Base-by-base conservation (phyloP, 1,284 basidiomycete species). In the Takashimella tepidaria region DNA sequence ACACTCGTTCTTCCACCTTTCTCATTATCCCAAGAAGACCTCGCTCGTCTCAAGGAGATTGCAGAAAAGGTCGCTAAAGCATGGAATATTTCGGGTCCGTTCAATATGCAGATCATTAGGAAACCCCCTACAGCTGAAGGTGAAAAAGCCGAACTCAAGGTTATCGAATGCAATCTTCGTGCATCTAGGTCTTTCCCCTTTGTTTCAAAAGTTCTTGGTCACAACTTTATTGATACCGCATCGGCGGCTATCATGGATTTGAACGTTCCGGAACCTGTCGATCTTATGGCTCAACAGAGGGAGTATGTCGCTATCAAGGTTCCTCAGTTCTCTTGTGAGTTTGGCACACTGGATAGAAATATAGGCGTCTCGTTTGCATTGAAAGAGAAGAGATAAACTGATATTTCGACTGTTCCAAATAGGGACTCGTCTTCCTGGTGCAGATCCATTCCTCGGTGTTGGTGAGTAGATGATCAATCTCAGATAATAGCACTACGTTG, bases 91-190 rank as follows among this genome's bases (percentile, higher is more conserved):
- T 95, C 91, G 24, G 95, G 96, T 31, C 96, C 96, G 5, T 98
- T 86, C 84, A 98, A 99, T 78, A 98, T 99, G 92, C 96, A 99
- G 77, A 84, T 99, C 75, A 98, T 99, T 77, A 85, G 89, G 70
- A 92, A 93, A 76, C 82, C 84, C 2, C 75, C 82, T 8, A 37
- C 31, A 37, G 79, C 78, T 23, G 77, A 76, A 12, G 81, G 80
- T 49, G 79, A 83, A 22, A 73, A 73, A 55, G 80, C 86, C 53
- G 77, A 78, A 58, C 83, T 98, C 66, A 98, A 97, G 81, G 95
- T 98, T 61, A 98, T 98, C 62, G 95, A 98, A 78, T 98, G 96
- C 77, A 98, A 98, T 78, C 80, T 98, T 50, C 90, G 96, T 63
- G 96, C 96, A 23, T 96, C 92, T 45, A 86, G 96, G 44, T 96